Evolutionary conservation across 2,329 filamentous ascomycete species (phyloP), one percentile per base, ranked within the genome.

Genomic region (Pseudovirgaria hyperparasitica): DNA sequence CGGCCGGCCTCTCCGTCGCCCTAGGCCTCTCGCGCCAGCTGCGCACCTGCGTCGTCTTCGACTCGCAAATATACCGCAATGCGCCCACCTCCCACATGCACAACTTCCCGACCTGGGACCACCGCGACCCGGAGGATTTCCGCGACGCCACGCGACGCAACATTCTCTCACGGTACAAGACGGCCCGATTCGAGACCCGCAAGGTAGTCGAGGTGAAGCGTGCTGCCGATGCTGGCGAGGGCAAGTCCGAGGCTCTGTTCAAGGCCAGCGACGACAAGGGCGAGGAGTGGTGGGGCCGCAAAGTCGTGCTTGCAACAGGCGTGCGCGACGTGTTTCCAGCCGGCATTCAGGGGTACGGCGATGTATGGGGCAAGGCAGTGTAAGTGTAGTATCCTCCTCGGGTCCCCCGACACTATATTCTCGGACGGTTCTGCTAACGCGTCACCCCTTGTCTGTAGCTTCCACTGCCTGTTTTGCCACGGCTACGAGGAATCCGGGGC

Each of bases 391-490:
- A 15, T 10, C 8, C 20, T 20, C 5, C 5, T 22, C 14, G 15
- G n/a, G 23, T 9, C 14, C 6, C 9, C 14, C 17, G 11, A 17
- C n/a, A 11, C 16, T 27, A 19, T 8, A 7, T 9, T 15, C 16
- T n/a, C n/a, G n/a, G n/a, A n/a, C n/a, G n/a, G n/a, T n/a, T n/a
- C n/a, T n/a, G n/a, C n/a, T n/a, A n/a, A n/a, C n/a, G n/a, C n/a
- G n/a, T 5, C 17, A 63, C 60, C 23, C 9, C 15, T 14, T 20
- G 14, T 13, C 22, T 9, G 15, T 16, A 40, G 18, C 13, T 73
- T 67, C 36, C 68, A 73, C 38, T 75, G 69, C 36, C 56, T 74
- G 2, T 71, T 65, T 38, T 75, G 69, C 43, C 60, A 73, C 35
- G 70, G 70, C 4, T 74, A 59, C 41, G 70, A 76, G 34, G 65